Percentiles rank a stretch among this genome's conserved stretches.
Conservation (phyloP, 148 eudicot genomes). For the Rhododendron griersonianum region DNA sequence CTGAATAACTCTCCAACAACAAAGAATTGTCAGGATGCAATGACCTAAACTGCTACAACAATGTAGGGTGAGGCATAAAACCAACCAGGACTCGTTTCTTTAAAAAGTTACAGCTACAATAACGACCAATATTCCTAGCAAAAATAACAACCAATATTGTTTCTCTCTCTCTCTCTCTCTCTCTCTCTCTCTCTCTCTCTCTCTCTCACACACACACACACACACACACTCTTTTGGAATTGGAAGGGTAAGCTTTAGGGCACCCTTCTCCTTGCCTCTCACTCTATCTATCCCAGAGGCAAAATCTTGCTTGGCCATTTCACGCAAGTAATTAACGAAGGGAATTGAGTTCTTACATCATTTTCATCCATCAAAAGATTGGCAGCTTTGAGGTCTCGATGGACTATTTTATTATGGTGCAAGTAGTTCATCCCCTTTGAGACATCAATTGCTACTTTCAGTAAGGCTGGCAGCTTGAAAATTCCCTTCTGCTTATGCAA, state of each 20-base stretch:
- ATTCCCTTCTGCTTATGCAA: slow-evolving; percentile 66
- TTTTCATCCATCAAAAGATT: slow-evolving; percentile 78
- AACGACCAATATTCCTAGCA: not conserved
- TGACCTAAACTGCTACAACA: not conserved
- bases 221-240: not conserved
- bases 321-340: not conserved
- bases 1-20: not conserved
- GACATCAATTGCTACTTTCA: slow-evolving; percentile 76
- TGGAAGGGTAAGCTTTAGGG: not conserved
- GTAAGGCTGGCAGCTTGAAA: slow-evolving; percentile 50
- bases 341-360: slow-evolving; percentile 44
- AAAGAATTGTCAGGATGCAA: not conserved
- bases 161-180: too few relatives aligned
- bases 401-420: slow-evolving; percentile 76
- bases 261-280: not conserved
- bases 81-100: not conserved
- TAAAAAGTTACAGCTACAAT: not conserved
- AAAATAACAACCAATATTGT: too few relatives aligned
- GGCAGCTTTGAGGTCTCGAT: slow-evolving; percentile 90
- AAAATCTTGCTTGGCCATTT: not conserved
- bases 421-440: slow-evolving; percentile 82
- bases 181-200: too few relatives aligned
- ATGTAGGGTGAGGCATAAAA: not conserved
- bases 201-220: too few relatives aligned
- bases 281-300: not conserved